A percentile compares a stretch with the other conserved stretches of the same genome.
Conservation (phyloP, 2,329 filamentous ascomycete genomes). For the Metarhizium brunneum region DNA sequence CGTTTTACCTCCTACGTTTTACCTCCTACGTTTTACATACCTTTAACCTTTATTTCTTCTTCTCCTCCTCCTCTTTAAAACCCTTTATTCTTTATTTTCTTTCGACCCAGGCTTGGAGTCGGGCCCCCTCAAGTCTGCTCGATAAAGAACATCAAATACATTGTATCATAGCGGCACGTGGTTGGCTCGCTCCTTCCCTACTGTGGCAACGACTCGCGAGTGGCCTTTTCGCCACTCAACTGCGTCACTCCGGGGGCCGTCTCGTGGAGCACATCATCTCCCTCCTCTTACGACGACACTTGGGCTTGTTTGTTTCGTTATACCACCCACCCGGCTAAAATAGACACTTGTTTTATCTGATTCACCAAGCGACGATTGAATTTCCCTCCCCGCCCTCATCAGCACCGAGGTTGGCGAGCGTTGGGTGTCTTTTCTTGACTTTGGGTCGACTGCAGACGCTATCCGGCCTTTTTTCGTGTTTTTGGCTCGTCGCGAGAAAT, state of each 20-base stretch:
- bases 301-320: neutral
- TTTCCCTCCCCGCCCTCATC: neutral
- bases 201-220: neutral
- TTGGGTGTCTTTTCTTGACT: neutral
- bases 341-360: neutral
- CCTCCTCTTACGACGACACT: neutral
- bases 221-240: constrained; percentile 1
- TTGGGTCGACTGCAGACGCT: too few species aligned
- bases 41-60: neutral
- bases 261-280: neutral
- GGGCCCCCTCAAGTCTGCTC: neutral
- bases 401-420: neutral
- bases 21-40: neutral
- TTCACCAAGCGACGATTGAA: neutral
- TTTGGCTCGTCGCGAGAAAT: neutral
- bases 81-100: neutral
- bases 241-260: constrained; percentile 1
- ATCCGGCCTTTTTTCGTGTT: neutral
- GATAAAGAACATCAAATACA: neutral
- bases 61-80: neutral
- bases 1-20: neutral
- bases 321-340: neutral
- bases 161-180: neutral
- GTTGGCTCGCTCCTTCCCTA: neutral
- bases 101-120: neutral